Evolutionary conservation across 176 grass and related monocot species (phyloP), one percentile per base, ranked within the genome.

Genomic region (Phyllostachys edulis): DNA sequence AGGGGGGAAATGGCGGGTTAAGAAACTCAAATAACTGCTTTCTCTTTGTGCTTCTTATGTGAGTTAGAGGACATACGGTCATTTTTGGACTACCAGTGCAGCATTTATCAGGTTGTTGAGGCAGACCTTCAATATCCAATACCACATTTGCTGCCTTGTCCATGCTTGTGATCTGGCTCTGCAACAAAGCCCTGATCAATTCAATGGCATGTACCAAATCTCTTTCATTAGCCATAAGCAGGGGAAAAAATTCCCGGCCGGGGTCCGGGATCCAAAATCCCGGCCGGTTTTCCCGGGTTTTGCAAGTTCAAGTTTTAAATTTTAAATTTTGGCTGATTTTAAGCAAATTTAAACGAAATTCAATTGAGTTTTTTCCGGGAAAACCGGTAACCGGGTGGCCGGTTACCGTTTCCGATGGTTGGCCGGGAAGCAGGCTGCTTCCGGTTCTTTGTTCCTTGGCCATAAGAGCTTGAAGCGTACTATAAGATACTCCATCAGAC

Each of bases 41-140:
- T 5, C 3, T 9, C 0, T 5, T 87, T 26, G 5, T 83, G 1
- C 63, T 21, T 29, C 55, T 60, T 71, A 63, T 32, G 27, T n/a
- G 5, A 84, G 17, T 51, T 63, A 56, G 23, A 86, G 9, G 20
- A 82, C 84, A 90, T 75, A 95, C 96, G 0, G 77, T 84, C 70
- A 93, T 90, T 87, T 90, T 94, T 73, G 96, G 91, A 83, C 96
- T 99, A 76, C 93, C 96, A 42, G 88, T 84, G 91, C 96, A 99
- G 84, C 93, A 96, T 85, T 90, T 88, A 75, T 96, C 91, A 63
- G 80, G 66, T 64, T 80, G 83, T 42, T 90, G 93, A 88, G 86
- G 71, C 63, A 94, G 90, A 27, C 89, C 74, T 84, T 99, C 93
- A 62, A 99, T 92, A 85, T 99, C 93, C 80, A 99, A 80, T 70